Evolutionary conservation across 768 basidiomycete species (phyloP), one percentile per base, ranked within the genome.

Genomic region (Boletus pseudopeckii): DNA sequence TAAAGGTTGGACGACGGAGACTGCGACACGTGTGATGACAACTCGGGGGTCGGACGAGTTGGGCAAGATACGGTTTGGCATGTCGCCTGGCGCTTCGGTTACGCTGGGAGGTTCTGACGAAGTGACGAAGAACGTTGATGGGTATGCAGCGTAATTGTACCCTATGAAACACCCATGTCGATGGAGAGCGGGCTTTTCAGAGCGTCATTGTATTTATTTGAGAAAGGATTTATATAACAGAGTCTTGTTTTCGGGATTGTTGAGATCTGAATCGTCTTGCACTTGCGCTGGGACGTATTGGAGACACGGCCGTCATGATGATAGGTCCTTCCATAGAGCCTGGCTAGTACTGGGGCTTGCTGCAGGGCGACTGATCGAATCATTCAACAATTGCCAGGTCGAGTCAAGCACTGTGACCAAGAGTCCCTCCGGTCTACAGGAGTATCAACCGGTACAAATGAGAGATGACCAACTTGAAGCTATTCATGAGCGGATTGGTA

Each of bases 1-100:
- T 10, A 54, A 54, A 53, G 53, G 50, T 26, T 55, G 54, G 54
- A 45, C 36, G 0, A 43, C 45, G 37, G 54, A 53, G 2, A 55
- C 43, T 1, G 42, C 50, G 0, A 55, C 54, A 10, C 38, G 38
- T 9, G 37, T 55, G 4, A 53, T 55, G 50, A 28, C 50, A 7
- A 22, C 9, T 4, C 36, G 14, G 32, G 15, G 30, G 18, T 43
- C 53, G 18, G 46, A 20, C 5, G 54, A 53, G 5, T 26, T 28
- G 1, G 5, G 10, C 7, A 17, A 11, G 36, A 52, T 26, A 36
- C 50, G 24, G 8, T 40, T 45, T 28, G 37, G 18, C 13, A 7
- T 22, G 2, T n/a, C n/a, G n/a, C 36, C 45, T 15, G 55, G 41
- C 15, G 9, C 26, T 9, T 44, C 43, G 7, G 5, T 36, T 2